Conservation (phyloP, 2,329 filamentous ascomycete genomes). For the Diaporthe sp. region DNA sequence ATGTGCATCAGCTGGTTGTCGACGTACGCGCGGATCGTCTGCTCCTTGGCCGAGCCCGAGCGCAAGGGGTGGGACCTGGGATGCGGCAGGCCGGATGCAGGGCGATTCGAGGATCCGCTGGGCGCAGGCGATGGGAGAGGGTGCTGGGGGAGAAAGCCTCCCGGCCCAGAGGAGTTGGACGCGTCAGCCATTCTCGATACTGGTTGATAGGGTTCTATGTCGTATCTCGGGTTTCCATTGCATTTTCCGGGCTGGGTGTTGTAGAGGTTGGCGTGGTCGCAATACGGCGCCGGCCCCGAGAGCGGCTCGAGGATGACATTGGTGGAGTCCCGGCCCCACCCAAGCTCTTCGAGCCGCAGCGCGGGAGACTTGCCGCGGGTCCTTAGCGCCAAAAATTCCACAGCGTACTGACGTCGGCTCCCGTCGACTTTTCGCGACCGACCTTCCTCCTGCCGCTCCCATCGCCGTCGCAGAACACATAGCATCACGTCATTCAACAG, state of each 20-base stretch:
- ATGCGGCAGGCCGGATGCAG: constrained; percentile 59
- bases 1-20: constrained; percentile 63
- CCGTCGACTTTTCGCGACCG: constrained; percentile 24
- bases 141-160: constrained; percentile 60
- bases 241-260: constrained; percentile 5
- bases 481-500: constrained; percentile 23
- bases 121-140: constrained; percentile 66
- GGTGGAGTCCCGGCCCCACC: neutral
- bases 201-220: neutral
- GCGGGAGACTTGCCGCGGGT: constrained; percentile 12
- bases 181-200: constrained; percentile 41
- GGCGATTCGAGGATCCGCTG: constrained; percentile 56
- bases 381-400: constrained; percentile 19
- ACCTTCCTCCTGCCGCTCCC: neutral
- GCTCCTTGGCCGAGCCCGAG: constrained; percentile 69
- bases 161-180: constrained; percentile 44
- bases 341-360: neutral
- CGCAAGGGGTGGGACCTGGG: constrained; percentile 63
- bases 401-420: constrained; percentile 32
- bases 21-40: constrained; percentile 67
- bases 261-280: neutral
- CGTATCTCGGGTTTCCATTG: constrained; percentile 21
- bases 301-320: constrained; percentile 3
- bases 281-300: neutral
- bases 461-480: constrained; percentile 34